These are phyloP conservation scores for Gossypium schwendimanii DNA, from an alignment of 441 rosid genomes.

Conservation along the genomic window DNA sequence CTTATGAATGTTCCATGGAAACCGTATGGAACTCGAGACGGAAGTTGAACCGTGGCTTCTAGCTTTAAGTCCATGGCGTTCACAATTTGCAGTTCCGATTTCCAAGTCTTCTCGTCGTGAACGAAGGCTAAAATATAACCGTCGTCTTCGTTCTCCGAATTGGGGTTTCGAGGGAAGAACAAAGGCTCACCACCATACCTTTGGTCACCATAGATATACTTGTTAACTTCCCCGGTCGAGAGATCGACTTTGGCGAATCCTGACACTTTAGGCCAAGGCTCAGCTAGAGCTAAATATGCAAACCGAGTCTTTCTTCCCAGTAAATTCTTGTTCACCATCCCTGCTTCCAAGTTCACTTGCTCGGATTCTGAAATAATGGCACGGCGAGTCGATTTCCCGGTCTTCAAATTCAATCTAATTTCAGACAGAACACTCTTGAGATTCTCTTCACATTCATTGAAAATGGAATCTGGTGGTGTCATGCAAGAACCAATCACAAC, in stretches of 20 bases:
- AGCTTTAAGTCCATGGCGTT: conserved; percentile 44
- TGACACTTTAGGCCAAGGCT: conserved; percentile 90
- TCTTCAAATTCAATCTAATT: conserved; percentile 59
- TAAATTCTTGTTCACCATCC: conserved; percentile 70
- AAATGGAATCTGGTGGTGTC: conserved; percentile 82
- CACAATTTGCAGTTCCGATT: conserved; percentile 63
- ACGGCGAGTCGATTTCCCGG: conserved; percentile 61
- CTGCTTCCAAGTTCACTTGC: conserved; percentile 68
- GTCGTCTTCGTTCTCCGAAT: conserved; percentile 36
- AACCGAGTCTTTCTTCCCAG: conserved; percentile 60
- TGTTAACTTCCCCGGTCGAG: conserved; percentile 43
- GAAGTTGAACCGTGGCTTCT: conserved; percentile 57
- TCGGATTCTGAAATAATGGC: conserved; percentile 35
- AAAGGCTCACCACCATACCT: conserved; percentile 79
- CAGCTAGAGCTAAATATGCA: conserved; percentile 64
- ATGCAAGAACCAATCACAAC: conserved; percentile 84
- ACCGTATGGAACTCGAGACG: conserved; percentile 89
- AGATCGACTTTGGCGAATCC: conserved; percentile 82
- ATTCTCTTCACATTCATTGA: conserved; percentile 70
- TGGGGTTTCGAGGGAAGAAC: conserved; percentile 38
- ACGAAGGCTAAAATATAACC: conserved; percentile 58
- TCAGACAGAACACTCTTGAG: conserved; percentile 63
- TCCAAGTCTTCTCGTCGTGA: conserved; percentile 56
- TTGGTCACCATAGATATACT: conserved; percentile 43
- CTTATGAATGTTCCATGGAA: conserved; percentile 76